A percentile compares a stretch with the other conserved stretches of the same genome.
Conservation (phyloP, 1,284 basidiomycete genomes). For the Melanopsichium pennsylvanicum region DNA sequence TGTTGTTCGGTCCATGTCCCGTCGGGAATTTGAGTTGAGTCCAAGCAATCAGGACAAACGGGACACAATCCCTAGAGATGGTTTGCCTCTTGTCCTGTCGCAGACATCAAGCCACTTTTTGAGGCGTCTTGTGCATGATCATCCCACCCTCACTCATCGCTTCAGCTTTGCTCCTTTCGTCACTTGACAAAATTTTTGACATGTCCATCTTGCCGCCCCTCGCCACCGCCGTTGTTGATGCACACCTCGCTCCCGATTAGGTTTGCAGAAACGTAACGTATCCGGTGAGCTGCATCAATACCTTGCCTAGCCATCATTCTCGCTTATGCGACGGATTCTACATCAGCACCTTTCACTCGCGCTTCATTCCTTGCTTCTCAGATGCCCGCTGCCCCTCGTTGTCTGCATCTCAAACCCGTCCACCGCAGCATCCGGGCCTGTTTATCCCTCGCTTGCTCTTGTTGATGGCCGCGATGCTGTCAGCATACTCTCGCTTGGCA, state of each 20-base stretch:
- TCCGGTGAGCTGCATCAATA: constrained; percentile 35
- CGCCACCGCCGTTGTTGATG: constrained; percentile 4
- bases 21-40: constrained; percentile 1
- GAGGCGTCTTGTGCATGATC: neutral
- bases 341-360: constrained; percentile 18
- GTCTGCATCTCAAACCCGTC: no score
- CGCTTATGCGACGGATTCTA: constrained; percentile 22
- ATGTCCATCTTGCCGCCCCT: no score
- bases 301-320: constrained; percentile 2
- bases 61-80: constrained; percentile 5
- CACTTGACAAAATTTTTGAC: no score
- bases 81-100: constrained; percentile 1
- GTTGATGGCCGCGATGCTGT: constrained; percentile 1
- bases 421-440: no score
- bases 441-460: neutral
- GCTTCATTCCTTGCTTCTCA: constrained; percentile 14
- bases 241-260: constrained; percentile 8
- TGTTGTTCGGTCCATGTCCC: constrained; percentile 6
- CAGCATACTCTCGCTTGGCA: constrained; percentile 7
- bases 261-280: neutral
- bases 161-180: constrained; percentile 4
- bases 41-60: neutral
- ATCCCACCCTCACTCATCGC: constrained; percentile 5
- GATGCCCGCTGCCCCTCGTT: neutral
- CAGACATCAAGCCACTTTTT: neutral